Evolutionary conservation across 805 yeast genomes (phyloP).

Genomic region (Starmerella asiatica): DNA sequence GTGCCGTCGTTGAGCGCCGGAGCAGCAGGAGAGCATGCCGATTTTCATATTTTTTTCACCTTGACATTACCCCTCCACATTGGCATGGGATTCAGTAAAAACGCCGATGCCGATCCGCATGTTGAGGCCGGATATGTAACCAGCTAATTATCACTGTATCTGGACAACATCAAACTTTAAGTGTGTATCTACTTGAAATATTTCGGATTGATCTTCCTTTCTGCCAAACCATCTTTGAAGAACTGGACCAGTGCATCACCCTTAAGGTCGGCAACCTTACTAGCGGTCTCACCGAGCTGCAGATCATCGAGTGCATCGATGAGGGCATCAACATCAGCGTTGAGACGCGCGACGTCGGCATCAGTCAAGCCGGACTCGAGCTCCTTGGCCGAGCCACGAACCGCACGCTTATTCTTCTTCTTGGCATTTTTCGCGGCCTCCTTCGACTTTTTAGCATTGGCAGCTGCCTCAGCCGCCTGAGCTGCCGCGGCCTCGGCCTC

Average conservation of each 20-base stretch:
- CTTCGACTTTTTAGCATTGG: conserved; percentile 68
- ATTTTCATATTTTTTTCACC: too few relatives aligned
- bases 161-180: too few relatives aligned
- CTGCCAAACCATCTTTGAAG: conserved; percentile 16
- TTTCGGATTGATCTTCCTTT: conserved; percentile 21
- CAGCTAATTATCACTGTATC: too few relatives aligned
- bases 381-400: conserved; percentile 75
- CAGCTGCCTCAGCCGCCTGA: conserved; percentile 51
- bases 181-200: conserved; percentile 22
- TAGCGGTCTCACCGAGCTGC: conserved; percentile 62
- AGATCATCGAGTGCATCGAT: conserved; percentile 71
- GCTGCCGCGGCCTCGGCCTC: conserved; percentile 67
- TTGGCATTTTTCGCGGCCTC: conserved; percentile 80
- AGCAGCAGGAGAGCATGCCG: too few relatives aligned
- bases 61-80: too few relatives aligned
- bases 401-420: conserved; percentile 88
- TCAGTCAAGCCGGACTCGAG: conserved; percentile 48
- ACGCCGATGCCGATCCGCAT: too few relatives aligned
- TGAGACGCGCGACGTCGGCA: conserved; percentile 37
- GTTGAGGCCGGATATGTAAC: too few relatives aligned
- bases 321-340: conserved; percentile 61
- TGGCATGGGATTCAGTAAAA: too few relatives aligned
- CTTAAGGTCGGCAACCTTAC: conserved; percentile 47
- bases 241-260: conserved; percentile 38
- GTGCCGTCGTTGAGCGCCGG: too few relatives aligned